Conservation (phyloP, 306 rosid species). For the Lathyrus oleraceus region DNA sequence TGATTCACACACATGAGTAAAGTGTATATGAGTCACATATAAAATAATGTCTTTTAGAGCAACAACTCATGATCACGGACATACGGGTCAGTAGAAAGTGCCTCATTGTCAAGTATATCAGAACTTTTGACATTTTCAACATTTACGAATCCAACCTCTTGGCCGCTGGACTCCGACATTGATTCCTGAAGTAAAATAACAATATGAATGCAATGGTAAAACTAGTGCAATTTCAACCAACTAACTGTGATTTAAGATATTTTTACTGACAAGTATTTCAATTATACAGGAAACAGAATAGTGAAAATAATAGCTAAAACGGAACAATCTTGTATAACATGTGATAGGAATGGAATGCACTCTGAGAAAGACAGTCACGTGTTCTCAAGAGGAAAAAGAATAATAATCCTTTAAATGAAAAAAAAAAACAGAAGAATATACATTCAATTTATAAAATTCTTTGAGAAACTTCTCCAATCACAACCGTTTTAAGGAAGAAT, state of each 20-base stretch:
- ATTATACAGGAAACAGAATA: conserved; percentile 19
- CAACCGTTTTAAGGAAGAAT: conserved; percentile 3
- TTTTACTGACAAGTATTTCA: background rate
- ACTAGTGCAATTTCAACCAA: conserved; percentile 27
- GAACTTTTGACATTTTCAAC: conserved; percentile 49
- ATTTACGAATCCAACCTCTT: conserved; percentile 49
- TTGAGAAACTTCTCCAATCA: conserved; percentile 14
- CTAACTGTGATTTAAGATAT: background rate
- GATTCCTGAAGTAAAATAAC: conserved; percentile 61
- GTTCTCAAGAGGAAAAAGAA: background rate
- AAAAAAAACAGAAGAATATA: conserved; percentile 16
- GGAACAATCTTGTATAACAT: conserved; percentile 6
- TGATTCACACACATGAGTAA: conserved; percentile 40
- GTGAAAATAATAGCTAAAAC: conserved; percentile 17
- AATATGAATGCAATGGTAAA: conserved; percentile 28
- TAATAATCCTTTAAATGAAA: conserved; percentile 12
- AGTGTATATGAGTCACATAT: conserved; percentile 24
- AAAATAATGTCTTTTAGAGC: conserved; percentile 25
- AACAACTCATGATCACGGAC: conserved; percentile 14
- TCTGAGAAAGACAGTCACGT: background rate
- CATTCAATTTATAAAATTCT: conserved; percentile 22
- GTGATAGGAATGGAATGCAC: background rate
- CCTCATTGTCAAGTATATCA: conserved; percentile 40
- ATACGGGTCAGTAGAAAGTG: conserved; percentile 55
- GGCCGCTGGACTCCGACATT: conserved; percentile 55